A percentile compares a stretch with the other conserved stretches of the same genome.
Evolutionary conservation across 1,284 basidiomycete genomes (phyloP).

Genomic region (Kwoniella shivajii): DNA sequence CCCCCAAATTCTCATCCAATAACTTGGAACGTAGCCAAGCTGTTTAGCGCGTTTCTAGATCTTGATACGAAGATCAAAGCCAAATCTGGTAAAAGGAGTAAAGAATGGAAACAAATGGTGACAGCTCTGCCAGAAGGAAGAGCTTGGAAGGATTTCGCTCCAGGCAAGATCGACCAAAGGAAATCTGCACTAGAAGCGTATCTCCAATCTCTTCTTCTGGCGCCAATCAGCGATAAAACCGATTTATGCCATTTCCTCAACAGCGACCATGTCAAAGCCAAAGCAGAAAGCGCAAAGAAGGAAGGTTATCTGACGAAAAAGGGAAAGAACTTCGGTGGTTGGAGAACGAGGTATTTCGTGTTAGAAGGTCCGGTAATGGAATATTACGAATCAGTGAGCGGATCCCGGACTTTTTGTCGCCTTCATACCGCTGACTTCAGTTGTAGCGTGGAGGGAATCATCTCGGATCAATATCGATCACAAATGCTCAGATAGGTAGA

Average conservation of each 20-base stretch:
- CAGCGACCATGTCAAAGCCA: constrained; percentile 79
- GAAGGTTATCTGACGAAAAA: constrained; percentile 96
- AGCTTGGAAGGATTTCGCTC: constrained; percentile 95
- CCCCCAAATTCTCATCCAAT: constrained; percentile 55
- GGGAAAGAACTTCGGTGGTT: constrained; percentile 92
- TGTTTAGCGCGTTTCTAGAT: constrained; percentile 84
- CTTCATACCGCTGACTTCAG: constrained; percentile 9
- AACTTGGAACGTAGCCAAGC: constrained; percentile 88
- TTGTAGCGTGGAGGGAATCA: constrained; percentile 81
- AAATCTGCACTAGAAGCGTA: constrained; percentile 87
- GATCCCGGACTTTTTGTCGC: constrained; percentile 5
- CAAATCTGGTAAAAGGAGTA: constrained; percentile 62
- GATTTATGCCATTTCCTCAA: constrained; percentile 92
- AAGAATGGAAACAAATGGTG: constrained; percentile 74
- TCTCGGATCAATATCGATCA: constrained; percentile 82
- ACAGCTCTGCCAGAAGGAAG: constrained; percentile 82
- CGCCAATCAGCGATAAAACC: constrained; percentile 83
- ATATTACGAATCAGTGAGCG: constrained; percentile 91
- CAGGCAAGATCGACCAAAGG: constrained; percentile 90
- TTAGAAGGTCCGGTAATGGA: constrained; percentile 82
- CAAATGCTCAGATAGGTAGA: constrained; percentile 81
- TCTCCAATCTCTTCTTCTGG: constrained; percentile 78
- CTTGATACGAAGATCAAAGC: constrained; percentile 67
- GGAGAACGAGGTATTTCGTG: constrained; percentile 94
- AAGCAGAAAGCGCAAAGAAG: constrained; percentile 87